A percentile compares a stretch with the other conserved stretches of the same genome.
These are phyloP conservation scores for Carnegiea gigantea DNA, from an alignment of 179 eudicot genomes.

Conservation along the genomic window DNA sequence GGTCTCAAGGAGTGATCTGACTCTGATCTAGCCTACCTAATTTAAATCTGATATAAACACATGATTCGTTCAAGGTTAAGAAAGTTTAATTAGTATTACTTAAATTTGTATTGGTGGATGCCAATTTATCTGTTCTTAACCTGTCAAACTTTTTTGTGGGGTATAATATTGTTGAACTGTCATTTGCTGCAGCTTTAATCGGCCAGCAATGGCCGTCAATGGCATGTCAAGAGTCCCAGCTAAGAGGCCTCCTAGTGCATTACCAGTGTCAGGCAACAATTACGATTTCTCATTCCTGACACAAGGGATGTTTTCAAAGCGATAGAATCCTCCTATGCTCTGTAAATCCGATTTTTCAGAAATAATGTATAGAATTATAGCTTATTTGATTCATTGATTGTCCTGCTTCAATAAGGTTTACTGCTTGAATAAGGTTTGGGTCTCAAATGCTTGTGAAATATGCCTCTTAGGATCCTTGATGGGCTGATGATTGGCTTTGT, in stretches of 20 bases:
- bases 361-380: constrained; percentile 24
- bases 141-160: background rate
- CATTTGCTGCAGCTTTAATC: constrained; percentile 17
- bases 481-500: background rate
- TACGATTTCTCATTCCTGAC: constrained; percentile 48
- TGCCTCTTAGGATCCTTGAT: background rate
- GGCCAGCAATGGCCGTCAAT: constrained; percentile 16
- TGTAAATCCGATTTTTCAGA: constrained; percentile 1
- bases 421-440: constrained; percentile 13
- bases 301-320: constrained; percentile 37
- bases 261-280: constrained; percentile 44
- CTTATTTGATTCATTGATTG: background rate
- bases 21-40: background rate
- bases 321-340: background rate
- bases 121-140: background rate
- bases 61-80: background rate
- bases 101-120: background rate
- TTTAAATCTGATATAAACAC: background rate
- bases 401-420: constrained; percentile 10
- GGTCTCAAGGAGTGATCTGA: background rate
- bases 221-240: constrained; percentile 17
- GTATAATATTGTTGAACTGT: background rate
- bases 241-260: constrained; percentile 18
- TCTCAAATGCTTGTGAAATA: constrained; percentile 15
- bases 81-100: background rate